Base-by-base conservation (phyloP, 2,329 filamentous ascomycete species). In the Malbranchea zuffiana region DNA sequence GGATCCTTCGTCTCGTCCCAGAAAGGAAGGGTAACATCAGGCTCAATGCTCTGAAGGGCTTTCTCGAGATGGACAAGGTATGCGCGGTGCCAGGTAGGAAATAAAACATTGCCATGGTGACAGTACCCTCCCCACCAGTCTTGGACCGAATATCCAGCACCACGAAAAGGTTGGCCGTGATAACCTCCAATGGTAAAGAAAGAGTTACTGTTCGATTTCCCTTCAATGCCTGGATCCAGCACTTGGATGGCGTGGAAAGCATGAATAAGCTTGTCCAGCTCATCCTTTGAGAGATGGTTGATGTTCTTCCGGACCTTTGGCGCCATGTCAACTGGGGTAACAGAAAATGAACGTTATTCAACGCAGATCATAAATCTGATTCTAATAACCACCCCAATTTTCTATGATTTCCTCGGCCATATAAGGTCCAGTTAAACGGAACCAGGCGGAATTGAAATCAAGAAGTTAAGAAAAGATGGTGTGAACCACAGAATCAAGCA, bases 31-130 rank as follows among this genome's bases (percentile, higher is more conserved):
- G 23, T 25, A 12, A 8, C 12, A 12, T 25, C 23, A 8, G 10
- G 8, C 12, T 10, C 12, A 25, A 25, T 12, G 12, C 12, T 25
- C 7, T 40, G 44, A 19, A 46, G 32, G 13, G 44, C 44, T n/a
- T 46, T 27, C 39, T 56, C 53, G 3, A 54, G 39, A 2, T 40
- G 41, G 2, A 44, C 26, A 7, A 55, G 35, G 28, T 54, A 54
- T 10, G 50, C 52, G 12, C 53, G 45, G 37, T 56, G 53, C 52
- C 52, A 55, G 11, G 52, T 54, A 3, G 52, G 49, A 35, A 51
- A 53, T 5, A 52, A 41, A 18, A 51, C 41, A 31, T 49, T 53
- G n/a, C 37, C 47, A 34, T 58, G 55, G 18, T 51, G 41, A 45
- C 54, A 57, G 32, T 50, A 56, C 1, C 52, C 53, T 4, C 50